Evolutionary conservation across 805 yeast species (phyloP).

Genomic region (Crinitomyces ghanaensis): DNA sequence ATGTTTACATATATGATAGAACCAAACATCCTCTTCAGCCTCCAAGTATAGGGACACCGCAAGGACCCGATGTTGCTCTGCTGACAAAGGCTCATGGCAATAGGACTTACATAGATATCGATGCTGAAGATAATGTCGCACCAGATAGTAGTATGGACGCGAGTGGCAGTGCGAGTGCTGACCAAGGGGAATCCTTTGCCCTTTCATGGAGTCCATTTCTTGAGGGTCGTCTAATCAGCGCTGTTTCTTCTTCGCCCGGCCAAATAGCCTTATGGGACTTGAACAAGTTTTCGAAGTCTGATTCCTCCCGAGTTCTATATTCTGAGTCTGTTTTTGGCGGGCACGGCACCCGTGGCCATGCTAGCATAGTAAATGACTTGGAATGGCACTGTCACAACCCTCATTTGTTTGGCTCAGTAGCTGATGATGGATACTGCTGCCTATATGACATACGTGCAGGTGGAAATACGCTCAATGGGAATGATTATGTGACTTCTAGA

Average conservation of each 20-base stretch:
- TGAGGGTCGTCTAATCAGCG: slow-evolving; percentile 48
- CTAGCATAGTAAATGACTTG: slow-evolving; percentile 54
- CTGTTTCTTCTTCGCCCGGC: slow-evolving; percentile 53
- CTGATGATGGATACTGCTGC: slow-evolving; percentile 46
- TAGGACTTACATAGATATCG: too few species aligned
- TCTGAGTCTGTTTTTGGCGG: slow-evolving; percentile 20
- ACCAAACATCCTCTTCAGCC: slow-evolving; percentile 62
- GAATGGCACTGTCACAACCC: slow-evolving; percentile 58
- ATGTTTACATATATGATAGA: slow-evolving; percentile 59
- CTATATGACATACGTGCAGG: slow-evolving; percentile 44
- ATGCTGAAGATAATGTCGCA: too few species aligned
- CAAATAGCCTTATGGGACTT: slow-evolving; percentile 65
- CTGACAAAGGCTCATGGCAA: too few species aligned
- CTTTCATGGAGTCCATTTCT: slow-evolving; percentile 59
- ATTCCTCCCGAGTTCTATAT: slow-evolving; percentile 15
- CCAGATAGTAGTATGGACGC: slow-evolving; percentile 43
- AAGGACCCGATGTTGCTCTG: too few species aligned
- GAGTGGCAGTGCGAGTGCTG: too few species aligned
- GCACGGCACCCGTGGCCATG: slow-evolving; percentile 31
- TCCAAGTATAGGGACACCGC: slow-evolving; percentile 17
- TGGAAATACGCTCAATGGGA: background rate
- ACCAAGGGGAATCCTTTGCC: slow-evolving; percentile 43
- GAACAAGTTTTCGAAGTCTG: slow-evolving; percentile 26
- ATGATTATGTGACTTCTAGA: background rate
- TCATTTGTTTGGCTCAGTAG: slow-evolving; percentile 49